Conservation (phyloP, 2,329 filamentous ascomycete species). For the Botrytis squamosa region DNA sequence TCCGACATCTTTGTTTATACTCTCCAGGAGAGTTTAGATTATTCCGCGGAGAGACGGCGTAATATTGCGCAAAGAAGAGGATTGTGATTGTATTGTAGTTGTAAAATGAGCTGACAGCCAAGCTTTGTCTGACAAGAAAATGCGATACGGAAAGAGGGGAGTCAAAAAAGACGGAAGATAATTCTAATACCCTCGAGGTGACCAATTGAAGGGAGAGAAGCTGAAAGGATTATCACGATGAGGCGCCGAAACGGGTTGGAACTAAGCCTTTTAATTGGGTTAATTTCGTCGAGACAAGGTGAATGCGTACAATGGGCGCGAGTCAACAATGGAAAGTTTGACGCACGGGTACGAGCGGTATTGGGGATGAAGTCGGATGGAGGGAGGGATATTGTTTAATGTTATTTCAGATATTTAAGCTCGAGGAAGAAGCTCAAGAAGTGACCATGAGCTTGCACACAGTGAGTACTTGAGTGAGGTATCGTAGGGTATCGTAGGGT, state of each 20-base stretch:
- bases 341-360: neutral
- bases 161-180: neutral
- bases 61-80: neutral
- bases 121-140: neutral
- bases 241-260: conserved; percentile 1
- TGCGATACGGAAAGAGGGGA: neutral
- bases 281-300: conserved; percentile 2
- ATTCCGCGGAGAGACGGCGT: neutral
- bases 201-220: neutral
- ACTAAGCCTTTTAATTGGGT: neutral
- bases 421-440: neutral
- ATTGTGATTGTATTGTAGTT: neutral
- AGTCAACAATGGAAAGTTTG: neutral
- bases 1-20: conserved; percentile 12
- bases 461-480: no score
- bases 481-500: neutral
- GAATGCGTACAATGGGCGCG: neutral
- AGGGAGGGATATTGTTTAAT: neutral
- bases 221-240: neutral
- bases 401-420: neutral
- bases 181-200: neutral
- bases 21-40: no score
- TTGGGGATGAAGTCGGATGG: neutral
- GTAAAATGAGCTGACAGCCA: neutral
- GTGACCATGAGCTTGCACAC: no score